phyloP scores from a whole-genome alignment of 805 yeast genomes.

The Lachancea cidri region DNA sequence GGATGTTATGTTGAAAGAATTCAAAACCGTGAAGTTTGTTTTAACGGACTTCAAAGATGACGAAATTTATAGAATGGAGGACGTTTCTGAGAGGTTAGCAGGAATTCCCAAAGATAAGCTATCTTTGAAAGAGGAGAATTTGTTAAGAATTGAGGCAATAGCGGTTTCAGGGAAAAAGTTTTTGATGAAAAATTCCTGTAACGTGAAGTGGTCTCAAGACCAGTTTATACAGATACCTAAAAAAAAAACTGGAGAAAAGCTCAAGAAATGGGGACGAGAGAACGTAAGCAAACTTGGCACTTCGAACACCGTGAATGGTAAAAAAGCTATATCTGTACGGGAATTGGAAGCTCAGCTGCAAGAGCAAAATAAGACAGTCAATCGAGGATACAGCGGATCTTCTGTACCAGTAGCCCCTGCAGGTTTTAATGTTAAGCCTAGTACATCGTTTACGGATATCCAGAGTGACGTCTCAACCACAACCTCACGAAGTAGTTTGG shows the following conservation, averaged over 20 bases:
- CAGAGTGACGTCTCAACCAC: not conserved
- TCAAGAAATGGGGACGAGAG: not conserved
- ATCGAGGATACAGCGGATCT: constrained; percentile 30
- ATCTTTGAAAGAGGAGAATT: constrained; percentile 9
- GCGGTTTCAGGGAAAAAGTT: constrained; percentile 13
- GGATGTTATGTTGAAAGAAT: constrained; percentile 15
- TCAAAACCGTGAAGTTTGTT: constrained; percentile 10
- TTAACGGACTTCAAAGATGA: constrained; percentile 18
- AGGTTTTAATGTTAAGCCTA: constrained; percentile 23
- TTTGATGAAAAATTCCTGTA: constrained; percentile 11
- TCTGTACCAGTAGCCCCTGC: constrained; percentile 30
- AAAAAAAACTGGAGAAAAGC: not conserved
- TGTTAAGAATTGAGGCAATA: constrained; percentile 11
- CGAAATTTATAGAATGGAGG: constrained; percentile 13
- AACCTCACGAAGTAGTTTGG: not conserved
- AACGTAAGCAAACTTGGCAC: not conserved
- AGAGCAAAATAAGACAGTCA: not conserved
- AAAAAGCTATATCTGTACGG: constrained; percentile 9
- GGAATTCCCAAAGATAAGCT: constrained; percentile 10
- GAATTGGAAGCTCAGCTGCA: constrained; percentile 14
- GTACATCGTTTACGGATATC: constrained; percentile 2
- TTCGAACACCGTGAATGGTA: not conserved
- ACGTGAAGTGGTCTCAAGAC: constrained; percentile 9
- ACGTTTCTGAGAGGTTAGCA: constrained; percentile 17
- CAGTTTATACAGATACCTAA: constrained; percentile 1